A percentile compares a stretch with the other conserved stretches of the same genome.
Evolutionary conservation across 495 filamentous ascomycete species (phyloP).

Genomic region (Darksidea phi): DNA sequence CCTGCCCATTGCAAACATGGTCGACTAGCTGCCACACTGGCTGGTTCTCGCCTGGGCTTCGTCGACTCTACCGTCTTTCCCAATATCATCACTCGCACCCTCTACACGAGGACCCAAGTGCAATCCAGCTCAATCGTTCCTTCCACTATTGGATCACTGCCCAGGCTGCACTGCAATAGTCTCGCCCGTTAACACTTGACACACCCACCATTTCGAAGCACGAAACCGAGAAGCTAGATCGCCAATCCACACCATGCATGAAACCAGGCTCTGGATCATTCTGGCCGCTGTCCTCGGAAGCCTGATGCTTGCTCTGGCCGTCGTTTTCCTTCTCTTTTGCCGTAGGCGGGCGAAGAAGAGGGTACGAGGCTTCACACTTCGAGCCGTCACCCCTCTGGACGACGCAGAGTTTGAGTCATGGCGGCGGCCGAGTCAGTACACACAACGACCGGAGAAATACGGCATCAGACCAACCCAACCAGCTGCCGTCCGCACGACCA

Average conservation of each 20-base stretch:
- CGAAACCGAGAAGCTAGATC: not conserved
- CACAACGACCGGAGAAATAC: conserved; percentile 29
- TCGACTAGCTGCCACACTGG: conserved; percentile 5
- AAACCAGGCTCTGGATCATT: conserved; percentile 33
- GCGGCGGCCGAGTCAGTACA: conserved; percentile 33
- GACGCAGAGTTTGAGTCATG: conserved; percentile 38
- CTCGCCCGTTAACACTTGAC: too few relatives aligned
- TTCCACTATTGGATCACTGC: too few relatives aligned
- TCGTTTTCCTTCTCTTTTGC: conserved; percentile 24
- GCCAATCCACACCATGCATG: conserved; percentile 10
- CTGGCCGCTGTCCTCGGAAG: conserved; percentile 28
- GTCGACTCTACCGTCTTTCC: conserved; percentile 16
- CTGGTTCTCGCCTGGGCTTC: conserved; percentile 3
- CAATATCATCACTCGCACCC: not conserved
- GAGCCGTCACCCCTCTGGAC: conserved; percentile 36
- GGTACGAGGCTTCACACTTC: conserved; percentile 32
- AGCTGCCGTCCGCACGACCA: conserved; percentile 18
- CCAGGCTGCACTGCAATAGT: too few relatives aligned
- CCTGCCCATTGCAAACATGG: conserved; percentile 3
- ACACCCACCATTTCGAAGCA: conserved; percentile 1
- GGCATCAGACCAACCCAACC: conserved; percentile 30
- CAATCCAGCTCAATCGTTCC: not conserved
- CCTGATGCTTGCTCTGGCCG: conserved; percentile 18
- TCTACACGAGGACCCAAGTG: not conserved
- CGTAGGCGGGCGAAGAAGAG: conserved; percentile 33